Base-by-base conservation (phyloP, 306 rosid species). In the Trichosanthes truncata region DNA sequence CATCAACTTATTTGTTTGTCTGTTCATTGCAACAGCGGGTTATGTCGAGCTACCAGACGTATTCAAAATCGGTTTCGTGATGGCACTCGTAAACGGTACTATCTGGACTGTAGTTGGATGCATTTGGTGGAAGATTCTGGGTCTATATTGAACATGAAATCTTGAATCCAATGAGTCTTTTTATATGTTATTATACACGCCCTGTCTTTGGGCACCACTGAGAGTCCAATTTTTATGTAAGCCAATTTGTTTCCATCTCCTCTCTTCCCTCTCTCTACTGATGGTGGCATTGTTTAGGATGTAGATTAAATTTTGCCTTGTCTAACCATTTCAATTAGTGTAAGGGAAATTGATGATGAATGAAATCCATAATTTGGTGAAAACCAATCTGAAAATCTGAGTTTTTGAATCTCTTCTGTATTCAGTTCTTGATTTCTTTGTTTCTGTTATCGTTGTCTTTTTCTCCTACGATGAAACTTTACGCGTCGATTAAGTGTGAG, bases 101-200 rank as follows among this genome's bases (percentile, higher is more conserved):
- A 90, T 93, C 80, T 95, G 97, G 99, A 91, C 79, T 41, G 81
- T 84, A 25, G 93, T 88, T 69, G 99, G 97, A 78, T 60, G 87
- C 63, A 35, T 92, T 56, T 95, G 99, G 99, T 95, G 99, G 97
- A 95, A 91, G 84, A 84, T 95, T 88, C 87, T 91, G 83, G 97
- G 97, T 46, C 84, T 93, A 71, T 95, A 89, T 76, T 95, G 91
- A 92, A 38, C 75, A 78, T 78, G 73, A 26, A 56, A 60, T 46
- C 38, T 65, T 33, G 12, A 51, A 29, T 31, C 23, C 14, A 74
- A 18, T 10, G 51, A 45, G 31, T 71, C n/a, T 15, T 48, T 18
- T 23, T 20, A 4, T 36, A n/a, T n/a, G n/a, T 26, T 75, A 7
- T 3, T 36, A 35, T 40, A 35, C 68, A 53, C 40, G 66, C 68